phyloP scores from a whole-genome alignment of 73 alveolate species.

The Symbiodinium pilosum region DNA sequence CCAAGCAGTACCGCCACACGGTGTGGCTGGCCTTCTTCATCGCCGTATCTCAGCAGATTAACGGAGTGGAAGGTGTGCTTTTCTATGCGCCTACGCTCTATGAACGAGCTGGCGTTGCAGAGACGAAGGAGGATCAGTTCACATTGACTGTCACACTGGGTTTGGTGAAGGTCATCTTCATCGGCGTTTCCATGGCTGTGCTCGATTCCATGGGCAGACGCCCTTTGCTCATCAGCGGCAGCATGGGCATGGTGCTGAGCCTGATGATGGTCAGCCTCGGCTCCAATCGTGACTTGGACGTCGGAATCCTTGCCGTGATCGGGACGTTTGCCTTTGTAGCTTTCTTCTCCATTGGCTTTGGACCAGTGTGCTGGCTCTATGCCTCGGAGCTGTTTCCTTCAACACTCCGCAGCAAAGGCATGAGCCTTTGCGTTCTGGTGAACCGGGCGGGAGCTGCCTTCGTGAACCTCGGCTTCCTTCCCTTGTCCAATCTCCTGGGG shows the following conservation, averaged over 20 bases:
- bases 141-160: background rate
- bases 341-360: constrained; percentile 16
- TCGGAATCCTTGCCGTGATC: constrained; percentile 7
- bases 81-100: constrained; percentile 15
- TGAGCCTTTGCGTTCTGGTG: constrained; percentile 22
- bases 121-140: constrained; percentile 26
- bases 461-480: background rate
- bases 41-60: constrained; percentile 21
- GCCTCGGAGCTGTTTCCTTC: constrained; percentile 35
- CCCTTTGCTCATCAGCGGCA: constrained; percentile 2
- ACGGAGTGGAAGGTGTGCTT: constrained; percentile 23
- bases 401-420: constrained; percentile 34
- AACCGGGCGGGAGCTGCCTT: background rate
- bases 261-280: background rate
- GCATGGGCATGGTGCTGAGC: background rate
- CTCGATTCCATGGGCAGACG: constrained; percentile 22
- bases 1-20: background rate
- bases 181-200: constrained; percentile 1
- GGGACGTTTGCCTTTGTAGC: constrained; percentile 11
- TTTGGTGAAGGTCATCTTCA: background rate
- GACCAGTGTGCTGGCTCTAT: constrained; percentile 28
- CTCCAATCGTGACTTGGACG: constrained; percentile 7
- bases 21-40: constrained; percentile 43
- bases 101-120: constrained; percentile 20
- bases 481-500: background rate